A percentile compares a stretch with the other conserved stretches of the same genome.
Conservation (phyloP, 75 land plant genomes). For the Picea glauca region DNA sequence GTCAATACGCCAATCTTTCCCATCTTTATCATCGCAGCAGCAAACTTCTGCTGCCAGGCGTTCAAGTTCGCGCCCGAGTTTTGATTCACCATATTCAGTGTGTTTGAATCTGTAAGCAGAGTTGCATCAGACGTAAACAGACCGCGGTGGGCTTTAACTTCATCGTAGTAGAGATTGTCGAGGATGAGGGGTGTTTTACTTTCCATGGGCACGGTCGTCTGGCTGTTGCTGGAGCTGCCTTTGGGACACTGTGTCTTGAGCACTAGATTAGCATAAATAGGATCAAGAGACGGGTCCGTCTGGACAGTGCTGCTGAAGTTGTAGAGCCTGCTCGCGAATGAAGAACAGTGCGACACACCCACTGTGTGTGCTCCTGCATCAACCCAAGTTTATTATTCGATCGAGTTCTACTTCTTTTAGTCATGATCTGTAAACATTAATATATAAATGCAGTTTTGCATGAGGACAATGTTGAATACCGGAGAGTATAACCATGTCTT, state of each 20-base stretch:
- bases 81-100: constrained; percentile 22
- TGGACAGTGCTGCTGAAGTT: constrained; percentile 18
- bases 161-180: constrained; percentile 43
- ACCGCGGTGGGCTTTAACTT: constrained; percentile 28
- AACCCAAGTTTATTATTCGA: no score
- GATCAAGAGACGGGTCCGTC: constrained; percentile 34
- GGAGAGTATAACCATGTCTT: constrained; percentile 75
- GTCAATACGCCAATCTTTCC: constrained; percentile 50
- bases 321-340: constrained; percentile 42
- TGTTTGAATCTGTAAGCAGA: constrained; percentile 26
- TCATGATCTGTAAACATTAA: no score
- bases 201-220: constrained; percentile 21
- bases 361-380: constrained; percentile 50
- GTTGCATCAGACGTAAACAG: constrained; percentile 57
- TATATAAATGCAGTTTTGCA: no score
- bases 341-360: constrained; percentile 40
- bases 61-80: constrained; percentile 32
- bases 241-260: constrained; percentile 25
- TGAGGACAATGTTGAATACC: constrained; percentile 20
- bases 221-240: background rate
- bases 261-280: constrained; percentile 11
- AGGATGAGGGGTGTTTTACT: constrained; percentile 28
- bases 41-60: constrained; percentile 38
- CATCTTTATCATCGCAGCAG: constrained; percentile 56
- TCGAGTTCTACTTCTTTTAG: no score